phyloP scores from a whole-genome alignment of 129 eudicot species.

The carrot (Daucus carota) region DH1_v3.0 NC_030384.2:36797501-36798000 shows the following conservation, averaged over 20 bases:
- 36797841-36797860: too few relatives aligned
- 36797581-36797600: conserved; percentile 65
- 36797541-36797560: conserved; percentile 66
- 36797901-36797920: conserved; percentile 32
- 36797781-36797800: too few relatives aligned
- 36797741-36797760: too few relatives aligned
- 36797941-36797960: conserved; percentile 68
- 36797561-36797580: conserved; percentile 50
- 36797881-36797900: neutral
- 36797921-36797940: conserved; percentile 81
- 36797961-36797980: conserved; percentile 75
- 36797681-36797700: too few relatives aligned
- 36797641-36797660: too few relatives aligned
- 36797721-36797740: too few relatives aligned
- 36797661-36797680: too few relatives aligned
- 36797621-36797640: conserved; percentile 23
- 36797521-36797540: conserved; percentile 51
- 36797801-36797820: too few relatives aligned
- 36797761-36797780: too few relatives aligned
- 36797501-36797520: conserved; percentile 64
- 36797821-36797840: too few relatives aligned
- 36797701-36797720: too few relatives aligned
- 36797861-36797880: neutral
- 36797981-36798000: conserved; percentile 26
- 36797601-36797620: conserved; percentile 21